phyloP scores from a whole-genome alignment of 257 asterid genomes.

The Scutellaria minor region DNA sequence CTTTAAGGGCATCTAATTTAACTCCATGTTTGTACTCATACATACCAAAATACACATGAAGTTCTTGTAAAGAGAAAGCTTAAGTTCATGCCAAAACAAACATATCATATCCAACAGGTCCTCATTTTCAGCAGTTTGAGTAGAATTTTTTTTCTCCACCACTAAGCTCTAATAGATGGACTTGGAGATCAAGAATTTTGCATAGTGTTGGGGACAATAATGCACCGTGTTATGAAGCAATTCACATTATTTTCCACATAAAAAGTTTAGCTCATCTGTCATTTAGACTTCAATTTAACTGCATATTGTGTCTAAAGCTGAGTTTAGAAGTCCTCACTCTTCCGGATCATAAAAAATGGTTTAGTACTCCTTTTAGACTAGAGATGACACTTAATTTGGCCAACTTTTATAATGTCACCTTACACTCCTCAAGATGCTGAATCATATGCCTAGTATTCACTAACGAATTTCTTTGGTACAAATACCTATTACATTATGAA shows the following conservation, averaged over 20 bases:
- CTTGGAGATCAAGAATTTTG: background rate
- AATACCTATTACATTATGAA: background rate
- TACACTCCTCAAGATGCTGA: conserved; percentile 12
- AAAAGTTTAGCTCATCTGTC: conserved; percentile 10
- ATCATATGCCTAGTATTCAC: conserved; percentile 5
- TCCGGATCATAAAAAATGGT: conserved; percentile 17
- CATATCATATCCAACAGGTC: background rate
- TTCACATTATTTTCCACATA: conserved; percentile 4
- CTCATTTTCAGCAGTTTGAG: background rate
- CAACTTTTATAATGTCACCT: background rate
- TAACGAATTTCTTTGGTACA: conserved; percentile 6
- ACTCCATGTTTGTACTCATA: conserved; percentile 19
- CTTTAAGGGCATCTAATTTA: conserved; percentile 9
- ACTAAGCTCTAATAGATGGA: background rate
- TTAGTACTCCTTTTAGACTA: background rate
- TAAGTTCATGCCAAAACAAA: background rate
- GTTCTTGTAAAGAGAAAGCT: conserved; percentile 12
- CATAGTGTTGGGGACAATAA: background rate
- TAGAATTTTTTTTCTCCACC: background rate
- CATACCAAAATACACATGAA: background rate
- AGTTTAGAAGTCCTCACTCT: conserved; percentile 1
- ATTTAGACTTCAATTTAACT: background rate
- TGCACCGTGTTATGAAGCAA: conserved; percentile 5
- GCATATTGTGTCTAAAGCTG: background rate
- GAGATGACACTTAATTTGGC: background rate